Conservation (phyloP, 1,284 basidiomycete genomes). For the Trichosporon ovoides region DNA sequence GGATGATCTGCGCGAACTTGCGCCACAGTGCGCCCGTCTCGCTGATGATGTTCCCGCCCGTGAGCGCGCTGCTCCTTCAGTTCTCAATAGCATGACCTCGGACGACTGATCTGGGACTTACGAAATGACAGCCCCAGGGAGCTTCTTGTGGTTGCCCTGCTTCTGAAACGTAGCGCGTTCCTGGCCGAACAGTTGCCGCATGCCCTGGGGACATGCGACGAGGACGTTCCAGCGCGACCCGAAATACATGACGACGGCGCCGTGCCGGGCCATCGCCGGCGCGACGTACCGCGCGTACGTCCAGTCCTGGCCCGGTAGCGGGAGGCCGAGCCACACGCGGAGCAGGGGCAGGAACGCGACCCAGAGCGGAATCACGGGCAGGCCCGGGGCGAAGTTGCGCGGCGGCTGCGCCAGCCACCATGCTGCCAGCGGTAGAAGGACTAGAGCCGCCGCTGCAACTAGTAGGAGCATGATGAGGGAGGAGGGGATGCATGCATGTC, state of each 20-base stretch:
- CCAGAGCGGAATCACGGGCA: conserved; percentile 7
- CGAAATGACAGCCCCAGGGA: background rate
- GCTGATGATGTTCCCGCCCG: conserved; percentile 7
- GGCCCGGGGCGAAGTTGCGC: conserved; percentile 1
- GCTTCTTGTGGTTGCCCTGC: conserved; percentile 2
- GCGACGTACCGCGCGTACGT: conserved; percentile 4
- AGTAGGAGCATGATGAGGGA: background rate
- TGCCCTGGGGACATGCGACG: background rate
- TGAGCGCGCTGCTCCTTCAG: background rate
- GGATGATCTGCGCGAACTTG: conserved; percentile 1
- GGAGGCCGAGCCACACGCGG: background rate
- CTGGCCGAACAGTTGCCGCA: background rate
- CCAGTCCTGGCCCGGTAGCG: background rate
- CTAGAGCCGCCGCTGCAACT: background rate
- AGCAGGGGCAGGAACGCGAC: conserved; percentile 3
- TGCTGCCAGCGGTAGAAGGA: background rate
- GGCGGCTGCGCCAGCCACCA: conserved; percentile 3
- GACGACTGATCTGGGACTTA: too few relatives aligned
- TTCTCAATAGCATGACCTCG: too few relatives aligned
- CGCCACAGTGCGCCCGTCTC: conserved; percentile 5
- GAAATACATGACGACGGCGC: conserved; percentile 6
- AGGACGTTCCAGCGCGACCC: conserved; percentile 7
- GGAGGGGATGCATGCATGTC: background rate
- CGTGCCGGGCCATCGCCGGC: background rate
- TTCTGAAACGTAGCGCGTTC: background rate